A percentile compares a stretch with the other conserved stretches of the same genome.
Evolutionary conservation across 1,284 basidiomycete species (phyloP).

Genomic region (Porogramme epimiltina): DNA sequence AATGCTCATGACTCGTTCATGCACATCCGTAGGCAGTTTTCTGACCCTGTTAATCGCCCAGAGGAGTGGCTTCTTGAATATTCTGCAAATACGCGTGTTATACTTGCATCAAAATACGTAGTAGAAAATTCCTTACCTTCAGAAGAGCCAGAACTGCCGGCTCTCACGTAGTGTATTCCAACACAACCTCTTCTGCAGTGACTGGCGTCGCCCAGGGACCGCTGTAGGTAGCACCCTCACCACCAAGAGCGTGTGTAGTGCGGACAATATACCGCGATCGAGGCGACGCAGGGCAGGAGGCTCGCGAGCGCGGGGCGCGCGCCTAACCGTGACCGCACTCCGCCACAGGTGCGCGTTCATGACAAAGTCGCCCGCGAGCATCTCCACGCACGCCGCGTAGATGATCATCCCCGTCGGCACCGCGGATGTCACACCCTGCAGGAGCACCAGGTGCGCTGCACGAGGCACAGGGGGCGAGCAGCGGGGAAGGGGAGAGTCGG

Average conservation of each 20-base stretch:
- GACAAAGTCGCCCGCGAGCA: constrained; percentile 80
- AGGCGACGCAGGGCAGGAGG: constrained; percentile 52
- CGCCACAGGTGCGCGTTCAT: constrained; percentile 55
- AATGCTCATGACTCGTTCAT: constrained; percentile 37
- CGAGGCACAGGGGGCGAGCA: constrained; percentile 1
- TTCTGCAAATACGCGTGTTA: no score
- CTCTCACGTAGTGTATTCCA: constrained; percentile 19
- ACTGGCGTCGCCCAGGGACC: no score
- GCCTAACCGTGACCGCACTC: constrained; percentile 45
- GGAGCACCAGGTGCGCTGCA: constrained; percentile 49
- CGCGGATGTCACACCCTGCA: constrained; percentile 72
- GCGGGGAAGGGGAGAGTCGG: not conserved
- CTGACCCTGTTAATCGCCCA: no score
- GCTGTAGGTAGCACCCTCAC: no score
- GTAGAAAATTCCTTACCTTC: no score
- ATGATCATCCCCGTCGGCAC: constrained; percentile 80
- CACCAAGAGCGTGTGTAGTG: no score
- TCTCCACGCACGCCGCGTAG: constrained; percentile 78
- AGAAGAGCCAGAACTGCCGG: no score
- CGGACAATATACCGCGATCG: constrained; percentile 64
- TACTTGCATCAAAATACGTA: no score
- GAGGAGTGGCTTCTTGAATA: no score
- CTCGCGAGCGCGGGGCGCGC: constrained; percentile 58
- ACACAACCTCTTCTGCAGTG: no score
- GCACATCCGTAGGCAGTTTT: no score